These are phyloP conservation scores for Ganoderma sp. DNA, from an alignment of 1,284 basidiomycete species.

Conservation along the genomic window DNA sequence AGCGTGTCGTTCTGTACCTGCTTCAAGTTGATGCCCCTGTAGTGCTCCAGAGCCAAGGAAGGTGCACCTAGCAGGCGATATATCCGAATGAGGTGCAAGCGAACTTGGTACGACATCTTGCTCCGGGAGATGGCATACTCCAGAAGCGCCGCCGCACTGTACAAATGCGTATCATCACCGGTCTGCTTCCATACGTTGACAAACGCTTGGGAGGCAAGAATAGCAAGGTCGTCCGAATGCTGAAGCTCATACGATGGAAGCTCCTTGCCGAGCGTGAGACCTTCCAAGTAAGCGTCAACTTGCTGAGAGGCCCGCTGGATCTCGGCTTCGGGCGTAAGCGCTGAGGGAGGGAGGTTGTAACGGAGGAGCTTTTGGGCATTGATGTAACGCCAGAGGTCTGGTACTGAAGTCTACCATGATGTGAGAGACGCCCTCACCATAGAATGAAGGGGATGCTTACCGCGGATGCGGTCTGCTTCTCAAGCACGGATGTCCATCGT, in stretches of 20 bases:
- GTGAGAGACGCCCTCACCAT: constrained; percentile 6
- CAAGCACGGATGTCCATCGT: constrained; percentile 64
- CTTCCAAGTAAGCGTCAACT: constrained; percentile 64
- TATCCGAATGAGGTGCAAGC: constrained; percentile 76
- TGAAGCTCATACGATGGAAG: constrained; percentile 83
- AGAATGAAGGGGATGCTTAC: constrained; percentile 46
- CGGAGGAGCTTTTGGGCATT: constrained; percentile 78
- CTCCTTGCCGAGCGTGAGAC: constrained; percentile 66
- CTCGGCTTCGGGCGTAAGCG: constrained; percentile 64
- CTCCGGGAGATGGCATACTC: constrained; percentile 78
- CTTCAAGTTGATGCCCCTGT: constrained; percentile 75
- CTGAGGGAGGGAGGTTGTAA: constrained; percentile 53
- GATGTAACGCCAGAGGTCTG: constrained; percentile 63
- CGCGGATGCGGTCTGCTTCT: constrained; percentile 51
- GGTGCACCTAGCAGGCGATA: constrained; percentile 83
- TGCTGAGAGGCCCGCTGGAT: constrained; percentile 56
- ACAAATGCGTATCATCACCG: constrained; percentile 61
- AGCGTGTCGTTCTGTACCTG: constrained; percentile 87
- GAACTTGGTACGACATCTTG: constrained; percentile 77
- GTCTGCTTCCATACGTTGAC: constrained; percentile 68
- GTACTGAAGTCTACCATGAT: constrained; percentile 45
- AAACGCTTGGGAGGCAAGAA: constrained; percentile 74
- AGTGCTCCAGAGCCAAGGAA: constrained; percentile 75
- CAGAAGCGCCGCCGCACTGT: constrained; percentile 65
- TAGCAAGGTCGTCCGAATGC: constrained; percentile 83